phyloP scores from a whole-genome alignment of 2,329 filamentous ascomycete species.

The Stachybotrys chlorohalonatus region DNA sequence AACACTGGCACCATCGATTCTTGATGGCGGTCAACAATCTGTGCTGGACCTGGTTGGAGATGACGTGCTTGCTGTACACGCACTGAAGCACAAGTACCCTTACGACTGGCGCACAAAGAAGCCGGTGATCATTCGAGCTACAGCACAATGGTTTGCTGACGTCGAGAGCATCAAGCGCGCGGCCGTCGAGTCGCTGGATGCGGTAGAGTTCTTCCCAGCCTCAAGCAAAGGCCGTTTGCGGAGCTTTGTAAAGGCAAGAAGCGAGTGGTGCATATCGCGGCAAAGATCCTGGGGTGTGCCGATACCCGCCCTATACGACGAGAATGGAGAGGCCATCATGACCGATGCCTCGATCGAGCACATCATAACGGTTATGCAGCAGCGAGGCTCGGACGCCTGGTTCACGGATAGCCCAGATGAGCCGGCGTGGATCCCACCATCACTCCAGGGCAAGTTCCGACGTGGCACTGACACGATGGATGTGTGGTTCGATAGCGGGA shows the following conservation, averaged over 20 bases:
- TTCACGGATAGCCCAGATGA: constrained; percentile 78
- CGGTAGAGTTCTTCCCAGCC: constrained; percentile 72
- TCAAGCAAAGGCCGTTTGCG: constrained; percentile 65
- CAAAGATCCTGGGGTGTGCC: constrained; percentile 96
- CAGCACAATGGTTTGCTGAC: constrained; percentile 96
- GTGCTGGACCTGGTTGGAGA: constrained; percentile 61
- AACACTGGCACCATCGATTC: constrained; percentile 58
- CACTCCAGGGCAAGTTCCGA: constrained; percentile 51
- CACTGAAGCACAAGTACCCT: constrained; percentile 84
- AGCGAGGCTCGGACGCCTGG: constrained; percentile 85
- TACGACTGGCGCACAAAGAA: constrained; percentile 97
- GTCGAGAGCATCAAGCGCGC: constrained; percentile 71
- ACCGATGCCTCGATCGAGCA: constrained; percentile 72
- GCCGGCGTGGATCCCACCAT: constrained; percentile 62
- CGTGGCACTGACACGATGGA: constrained; percentile 96
- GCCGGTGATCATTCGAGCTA: constrained; percentile 84
- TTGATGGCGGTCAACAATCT: constrained; percentile 57
- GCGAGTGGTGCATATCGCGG: constrained; percentile 96
- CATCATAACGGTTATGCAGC: constrained; percentile 68
- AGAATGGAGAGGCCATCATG: constrained; percentile 66
- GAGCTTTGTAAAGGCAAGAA: constrained; percentile 79
- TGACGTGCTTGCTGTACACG: constrained; percentile 59
- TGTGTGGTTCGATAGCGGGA: constrained; percentile 98
- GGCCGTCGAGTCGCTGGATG: constrained; percentile 59
- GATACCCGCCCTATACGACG: constrained; percentile 80